These are phyloP conservation scores for Moniliophthora roreri DNA, from an alignment of 1,284 basidiomycete genomes.

Conservation along the genomic window DNA sequence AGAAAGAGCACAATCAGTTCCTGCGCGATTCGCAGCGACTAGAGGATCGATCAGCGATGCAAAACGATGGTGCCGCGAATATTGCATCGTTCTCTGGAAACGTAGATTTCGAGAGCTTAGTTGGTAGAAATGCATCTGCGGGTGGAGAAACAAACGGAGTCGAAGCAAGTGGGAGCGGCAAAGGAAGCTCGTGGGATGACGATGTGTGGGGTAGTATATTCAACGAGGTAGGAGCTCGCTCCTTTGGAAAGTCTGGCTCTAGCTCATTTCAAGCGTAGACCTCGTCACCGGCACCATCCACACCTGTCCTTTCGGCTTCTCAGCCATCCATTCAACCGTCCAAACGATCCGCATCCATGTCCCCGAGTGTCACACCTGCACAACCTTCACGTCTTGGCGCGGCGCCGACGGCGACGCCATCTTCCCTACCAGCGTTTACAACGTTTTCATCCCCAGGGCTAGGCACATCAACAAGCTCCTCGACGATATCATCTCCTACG, in stretches of 20 bases:
- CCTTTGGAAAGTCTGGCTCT: neutral
- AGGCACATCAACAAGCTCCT: no score
- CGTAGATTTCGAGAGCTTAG: conserved; percentile 75
- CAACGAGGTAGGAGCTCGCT: conserved; percentile 27
- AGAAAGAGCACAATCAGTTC: conserved; percentile 83
- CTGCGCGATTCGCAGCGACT: conserved; percentile 80
- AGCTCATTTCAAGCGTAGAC: neutral
- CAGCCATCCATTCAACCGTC: no score
- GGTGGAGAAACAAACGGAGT: conserved; percentile 30
- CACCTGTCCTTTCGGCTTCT: conserved; percentile 11
- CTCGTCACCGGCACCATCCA: conserved; percentile 6
- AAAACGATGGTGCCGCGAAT: conserved; percentile 33
- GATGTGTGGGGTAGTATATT: conserved; percentile 81
- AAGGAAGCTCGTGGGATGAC: conserved; percentile 62
- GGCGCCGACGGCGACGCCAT: no score
- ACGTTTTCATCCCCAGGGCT: no score
- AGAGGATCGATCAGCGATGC: conserved; percentile 68
- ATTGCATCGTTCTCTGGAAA: conserved; percentile 32
- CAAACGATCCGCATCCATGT: neutral
- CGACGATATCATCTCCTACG: no score
- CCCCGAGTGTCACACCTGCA: no score
- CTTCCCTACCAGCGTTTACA: no score
- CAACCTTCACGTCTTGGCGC: no score
- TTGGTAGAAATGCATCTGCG: conserved; percentile 40
- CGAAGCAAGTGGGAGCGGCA: conserved; percentile 40